Evolutionary conservation across 352 stramenopile species (phyloP), one percentile per base, ranked within the genome.

Genomic region (Pythium aphanidermatum): DNA sequence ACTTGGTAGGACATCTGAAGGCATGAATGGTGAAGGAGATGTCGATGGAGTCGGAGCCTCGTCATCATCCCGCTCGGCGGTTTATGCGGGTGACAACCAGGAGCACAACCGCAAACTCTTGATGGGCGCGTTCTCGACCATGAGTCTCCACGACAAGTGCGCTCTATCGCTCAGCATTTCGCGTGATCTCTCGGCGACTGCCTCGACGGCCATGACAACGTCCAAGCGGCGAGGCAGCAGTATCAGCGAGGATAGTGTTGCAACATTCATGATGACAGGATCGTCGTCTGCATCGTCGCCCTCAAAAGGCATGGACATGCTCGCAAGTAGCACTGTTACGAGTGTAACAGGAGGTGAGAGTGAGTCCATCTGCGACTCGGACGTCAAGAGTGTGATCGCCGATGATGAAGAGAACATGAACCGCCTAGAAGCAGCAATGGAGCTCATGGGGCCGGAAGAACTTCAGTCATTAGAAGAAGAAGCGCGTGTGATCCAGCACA

Each of bases 91-190:
- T 52, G 71, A 85, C 23, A 91, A 85, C 45, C 69, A 91, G 36
- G 67, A 89, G 28, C 72, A 91, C 56, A 93, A 93, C 47, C 72
- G 82, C 9, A 91, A 93, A 45, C 56, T 93, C 14, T 37, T 93
- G 3, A 65, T 93, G 26, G 79, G 79, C 2, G 82, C 82, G 3
- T 93, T 93, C 52, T 93, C 82, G 8, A 90, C 77, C 0, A 92
- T 93, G 82, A 93, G 82, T 64, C 63, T 93, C 33, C 82, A 91
- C 30, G 82, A 93, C 58, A 93, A 93, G 48, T 93, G 82, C 24
- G 82, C 82, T 0, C 52, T 93, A 13, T 90, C 82, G 8, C 55
- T 93, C 17, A 85, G 76, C 37, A 86, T 90, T 19, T 88, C 74
- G n/a, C 61, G 79, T 35, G 78, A 90, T 28, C 41, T 60, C 24